Evolutionary conservation across 768 basidiomycete species (phyloP), one percentile per base, ranked within the genome.

Genomic region (Boletus eberwhitei): DNA sequence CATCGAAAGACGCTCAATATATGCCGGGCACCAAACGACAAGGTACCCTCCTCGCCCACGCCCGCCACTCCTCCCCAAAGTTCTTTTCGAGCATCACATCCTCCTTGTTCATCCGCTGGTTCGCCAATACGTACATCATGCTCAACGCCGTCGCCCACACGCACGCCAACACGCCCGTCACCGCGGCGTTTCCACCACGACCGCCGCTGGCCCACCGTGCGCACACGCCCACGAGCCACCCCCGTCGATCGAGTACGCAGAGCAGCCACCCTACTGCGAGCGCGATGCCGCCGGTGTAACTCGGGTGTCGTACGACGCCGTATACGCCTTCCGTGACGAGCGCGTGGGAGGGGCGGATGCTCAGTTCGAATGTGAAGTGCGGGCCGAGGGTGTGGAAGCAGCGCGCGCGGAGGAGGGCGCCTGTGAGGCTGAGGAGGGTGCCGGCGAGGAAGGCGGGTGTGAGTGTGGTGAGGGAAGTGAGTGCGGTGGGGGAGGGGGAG

Each of bases 251-350:
- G 17, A 64, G 29, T 11, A 54, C 9, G 14, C 53, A 59, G 2
- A 62, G 8, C 0, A 54, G 0, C 35, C 38, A 36, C 0, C 67
- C 66, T 0, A 54, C 0, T 7, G 12, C 17, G n/a, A 57, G 17
- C 8, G 4, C 17, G 0, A 48, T 0, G 0, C 1, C 7, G 3
- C 51, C 70, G 1, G 59, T 60, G 39, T 73, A 72, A 19, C 63
- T 63, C 6, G 72, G 72, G 54, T 73, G 72, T 1, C 72, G 64
- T 4, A 73, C 65, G 48, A 64, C 13, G 11, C 56, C 8, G 54
- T 73, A 72, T 19, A 51, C 58, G 1, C 68, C 69, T 0, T 41
- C 8, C 4, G 65, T 71, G 29, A 73, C 55, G 49, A 73, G 64
- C 35, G 44, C 29, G n/a, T 64, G 68, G 2, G 52, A 13, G 8